Percentiles rank a stretch among this genome's conserved stretches.
These are phyloP conservation scores for Lavandula angustifolia DNA, from an alignment of 257 asterid genomes.

Conservation along the genomic window DNA sequence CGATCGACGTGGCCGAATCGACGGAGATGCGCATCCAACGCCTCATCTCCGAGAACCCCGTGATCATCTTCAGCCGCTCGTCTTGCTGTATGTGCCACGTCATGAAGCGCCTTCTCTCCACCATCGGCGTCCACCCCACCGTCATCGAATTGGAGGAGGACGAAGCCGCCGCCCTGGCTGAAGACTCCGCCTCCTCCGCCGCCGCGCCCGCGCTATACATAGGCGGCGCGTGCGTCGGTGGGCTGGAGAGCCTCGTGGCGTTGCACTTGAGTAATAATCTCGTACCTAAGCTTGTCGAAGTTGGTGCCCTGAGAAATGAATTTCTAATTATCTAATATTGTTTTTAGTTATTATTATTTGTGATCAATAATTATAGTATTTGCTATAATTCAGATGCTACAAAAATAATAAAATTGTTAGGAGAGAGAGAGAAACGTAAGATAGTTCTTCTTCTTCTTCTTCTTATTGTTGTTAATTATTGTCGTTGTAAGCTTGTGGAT, in stretches of 20 bases:
- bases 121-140: slow-evolving; percentile 84
- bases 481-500: slow-evolving; percentile 34
- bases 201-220: slow-evolving; percentile 67
- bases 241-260: slow-evolving; percentile 76
- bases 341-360: not conserved
- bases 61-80: slow-evolving; percentile 76
- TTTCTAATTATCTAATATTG: slow-evolving; percentile 33
- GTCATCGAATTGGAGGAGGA: slow-evolving; percentile 81
- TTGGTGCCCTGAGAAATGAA: slow-evolving; percentile 63
- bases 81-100: slow-evolving; percentile 97
- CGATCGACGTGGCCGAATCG: slow-evolving; percentile 44
- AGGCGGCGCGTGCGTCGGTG: slow-evolving; percentile 87
- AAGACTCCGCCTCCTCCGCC: not conserved
- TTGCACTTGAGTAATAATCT: slow-evolving; percentile 78
- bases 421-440: not conserved
- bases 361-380: slow-evolving; percentile 26
- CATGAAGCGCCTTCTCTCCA: slow-evolving; percentile 70
- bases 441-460: slow-evolving; percentile 5
- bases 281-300: slow-evolving; percentile 82
- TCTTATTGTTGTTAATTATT: not conserved
- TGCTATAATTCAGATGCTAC: slow-evolving; percentile 4
- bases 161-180: slow-evolving; percentile 59
- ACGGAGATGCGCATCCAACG: slow-evolving; percentile 80
- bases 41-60: slow-evolving; percentile 79
- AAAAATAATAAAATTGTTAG: slow-evolving; percentile 8